Base-by-base conservation (phyloP, 78 protist species). In the Capsaspora owczarzaki region DNA sequence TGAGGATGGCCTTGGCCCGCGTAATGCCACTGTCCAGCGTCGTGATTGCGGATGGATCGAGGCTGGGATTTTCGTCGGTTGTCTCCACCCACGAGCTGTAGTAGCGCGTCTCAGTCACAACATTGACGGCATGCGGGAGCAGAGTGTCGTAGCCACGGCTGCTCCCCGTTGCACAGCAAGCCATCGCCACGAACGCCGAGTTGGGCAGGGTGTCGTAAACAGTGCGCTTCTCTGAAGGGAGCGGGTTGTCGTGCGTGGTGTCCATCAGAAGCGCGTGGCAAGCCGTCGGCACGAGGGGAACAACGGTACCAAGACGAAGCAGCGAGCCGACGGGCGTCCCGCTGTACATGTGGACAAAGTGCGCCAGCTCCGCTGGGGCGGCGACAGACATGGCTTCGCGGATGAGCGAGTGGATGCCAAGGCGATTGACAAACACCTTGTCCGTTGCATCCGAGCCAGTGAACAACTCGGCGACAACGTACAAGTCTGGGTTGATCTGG, bases 131-230 rank as follows among this genome's bases (percentile, higher is more conserved):
- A 25, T 79, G 44, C 5, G 95, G 90, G 25, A 51, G 63, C 33
- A 92, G 85, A 53, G 89, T 92, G 51, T 94, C 95, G 41, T 81
- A 90, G 53, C 96, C 93, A 16, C 90, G 43, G 22, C 78, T 87
- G 63, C 86, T 70, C 23, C 96, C 97, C 41, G 80, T 80, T 35
- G 85, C 94, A 29, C 81, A 76, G 19, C 53, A 81, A n/a, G 84
- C 23, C 88, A 90, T 79, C 25, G 94, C 80, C 1, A 74, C 84
- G 29, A 90, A 35, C 5, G 92, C 93, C 27, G 90, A 51, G 66
- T 71, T 79, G 37, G 93, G 76, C 22, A 88, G 75, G 0, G 86
- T 82, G 81, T 92, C 90, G 6, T 8, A 37, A 16, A 81, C 72
- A 2, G 89, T 86, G 33, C 92, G 61, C 85, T 87, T 82, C 70